Evolutionary conservation across 1,139 yeast species (phyloP).

Genomic region (Candida labiduridarum): DNA sequence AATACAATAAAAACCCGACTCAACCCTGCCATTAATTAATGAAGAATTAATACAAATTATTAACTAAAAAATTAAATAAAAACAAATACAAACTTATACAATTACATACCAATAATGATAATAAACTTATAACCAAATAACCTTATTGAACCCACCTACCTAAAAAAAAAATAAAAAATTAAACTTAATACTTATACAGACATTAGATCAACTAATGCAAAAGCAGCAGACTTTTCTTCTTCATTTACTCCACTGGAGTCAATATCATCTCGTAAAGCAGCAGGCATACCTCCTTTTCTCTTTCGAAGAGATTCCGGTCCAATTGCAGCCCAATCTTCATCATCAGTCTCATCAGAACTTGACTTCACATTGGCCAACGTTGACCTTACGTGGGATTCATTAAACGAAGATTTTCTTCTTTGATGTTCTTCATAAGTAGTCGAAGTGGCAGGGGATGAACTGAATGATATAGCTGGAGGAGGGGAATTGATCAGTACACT

Average conservation of each 20-base stretch:
- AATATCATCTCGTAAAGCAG: constrained; percentile 11
- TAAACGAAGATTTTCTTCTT: constrained; percentile 47
- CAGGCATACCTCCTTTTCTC: constrained; percentile 15
- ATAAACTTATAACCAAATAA: not conserved
- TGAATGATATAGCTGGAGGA: constrained; percentile 30
- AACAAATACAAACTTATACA: not conserved
- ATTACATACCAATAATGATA: not conserved
- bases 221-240: constrained; percentile 59
- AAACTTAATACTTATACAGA: constrained; percentile 11
- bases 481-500: constrained; percentile 40
- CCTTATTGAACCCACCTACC: constrained; percentile 1
- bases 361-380: constrained; percentile 28
- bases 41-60: not conserved
- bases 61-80: not conserved
- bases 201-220: constrained; percentile 61
- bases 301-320: constrained; percentile 69
- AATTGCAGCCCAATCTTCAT: constrained; percentile 91
- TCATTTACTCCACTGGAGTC: constrained; percentile 17
- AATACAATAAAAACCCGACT: not conserved
- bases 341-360: constrained; percentile 62
- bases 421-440: constrained; percentile 13
- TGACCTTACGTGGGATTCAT: constrained; percentile 46
- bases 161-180: not conserved
- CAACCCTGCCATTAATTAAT: not conserved
- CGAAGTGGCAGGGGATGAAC: constrained; percentile 18